These are phyloP conservation scores for Naganishia antarctica DNA, from an alignment of 768 basidiomycete genomes.

Conservation along the genomic window DNA sequence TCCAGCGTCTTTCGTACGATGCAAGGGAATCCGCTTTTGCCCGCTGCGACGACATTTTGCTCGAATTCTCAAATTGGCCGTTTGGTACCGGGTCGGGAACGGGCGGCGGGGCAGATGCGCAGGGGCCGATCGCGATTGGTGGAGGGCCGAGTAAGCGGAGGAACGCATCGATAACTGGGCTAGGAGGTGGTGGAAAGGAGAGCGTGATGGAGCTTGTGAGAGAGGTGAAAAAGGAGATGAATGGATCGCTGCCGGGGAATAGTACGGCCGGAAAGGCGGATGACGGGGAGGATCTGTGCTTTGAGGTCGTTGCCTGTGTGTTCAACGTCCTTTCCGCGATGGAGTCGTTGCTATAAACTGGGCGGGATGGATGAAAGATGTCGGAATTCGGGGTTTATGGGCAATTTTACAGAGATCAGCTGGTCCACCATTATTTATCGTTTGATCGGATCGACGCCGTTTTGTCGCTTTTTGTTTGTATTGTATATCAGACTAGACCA, in stretches of 20 bases:
- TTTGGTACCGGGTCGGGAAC: slow-evolving; percentile 55
- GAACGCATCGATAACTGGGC: slow-evolving; percentile 52
- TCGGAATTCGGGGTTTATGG: neutral
- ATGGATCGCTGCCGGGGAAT: slow-evolving; percentile 20
- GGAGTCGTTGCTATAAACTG: slow-evolving; percentile 51
- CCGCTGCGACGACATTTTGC: slow-evolving; percentile 87
- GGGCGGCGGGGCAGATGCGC: slow-evolving; percentile 44
- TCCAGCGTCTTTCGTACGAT: slow-evolving; percentile 81
- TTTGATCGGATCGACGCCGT: too few species aligned
- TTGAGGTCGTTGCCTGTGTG: slow-evolving; percentile 88
- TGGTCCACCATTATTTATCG: neutral
- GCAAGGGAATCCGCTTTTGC: slow-evolving; percentile 88
- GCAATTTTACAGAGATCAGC: too few species aligned
- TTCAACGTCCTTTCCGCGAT: slow-evolving; percentile 87
- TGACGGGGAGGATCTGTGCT: slow-evolving; percentile 61
- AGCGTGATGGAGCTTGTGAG: slow-evolving; percentile 52
- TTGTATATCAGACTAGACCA: too few species aligned
- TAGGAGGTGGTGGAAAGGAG: slow-evolving; percentile 53
- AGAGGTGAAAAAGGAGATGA: slow-evolving; percentile 50
- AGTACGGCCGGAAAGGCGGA: slow-evolving; percentile 39
- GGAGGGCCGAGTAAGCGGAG: slow-evolving; percentile 56
- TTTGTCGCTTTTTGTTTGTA: neutral
- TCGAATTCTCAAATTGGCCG: slow-evolving; percentile 87
- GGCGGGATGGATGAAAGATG: neutral
- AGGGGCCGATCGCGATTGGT: slow-evolving; percentile 50